Conservation (phyloP, 257 asterid species). For the Nicotiana tabacum region DNA sequence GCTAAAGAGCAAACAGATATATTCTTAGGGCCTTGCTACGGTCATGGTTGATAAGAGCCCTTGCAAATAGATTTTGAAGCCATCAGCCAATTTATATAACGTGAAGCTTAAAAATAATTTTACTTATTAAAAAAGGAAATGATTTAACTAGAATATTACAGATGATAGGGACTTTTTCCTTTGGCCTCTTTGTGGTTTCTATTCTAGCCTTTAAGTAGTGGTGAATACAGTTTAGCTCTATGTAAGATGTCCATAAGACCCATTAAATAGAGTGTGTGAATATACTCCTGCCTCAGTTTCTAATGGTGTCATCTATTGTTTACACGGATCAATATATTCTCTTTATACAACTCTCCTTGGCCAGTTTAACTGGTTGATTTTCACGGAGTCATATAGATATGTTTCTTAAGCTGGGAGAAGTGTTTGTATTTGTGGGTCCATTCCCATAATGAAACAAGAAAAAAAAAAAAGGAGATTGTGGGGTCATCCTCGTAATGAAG, state of each 20-base stretch:
- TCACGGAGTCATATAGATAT: not conserved
- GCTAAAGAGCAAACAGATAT: not conserved
- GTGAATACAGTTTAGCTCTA: not conserved
- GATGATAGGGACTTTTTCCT: not conserved
- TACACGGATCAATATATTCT: not conserved
- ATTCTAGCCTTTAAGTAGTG: not conserved
- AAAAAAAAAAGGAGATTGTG: no score
- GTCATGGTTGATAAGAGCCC: not conserved
- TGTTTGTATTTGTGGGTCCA: not conserved
- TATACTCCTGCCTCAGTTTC: not conserved
- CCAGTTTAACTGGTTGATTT: not conserved
- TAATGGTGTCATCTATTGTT: not conserved
- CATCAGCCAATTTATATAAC: not conserved
- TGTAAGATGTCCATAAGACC: not conserved
- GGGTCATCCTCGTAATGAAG: no score
- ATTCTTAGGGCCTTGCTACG: not conserved
- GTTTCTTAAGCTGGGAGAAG: not conserved
- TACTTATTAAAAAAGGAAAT: not conserved
- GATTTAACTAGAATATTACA: not conserved
- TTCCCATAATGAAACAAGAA: no score
- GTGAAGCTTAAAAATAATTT: not conserved
- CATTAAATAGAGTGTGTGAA: not conserved
- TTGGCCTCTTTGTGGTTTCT: not conserved
- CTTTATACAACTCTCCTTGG: not conserved
- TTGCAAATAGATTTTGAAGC: not conserved